phyloP scores from a whole-genome alignment of 2,329 filamentous ascomycete species.

The Gaeumannomyces tritici region DNA sequence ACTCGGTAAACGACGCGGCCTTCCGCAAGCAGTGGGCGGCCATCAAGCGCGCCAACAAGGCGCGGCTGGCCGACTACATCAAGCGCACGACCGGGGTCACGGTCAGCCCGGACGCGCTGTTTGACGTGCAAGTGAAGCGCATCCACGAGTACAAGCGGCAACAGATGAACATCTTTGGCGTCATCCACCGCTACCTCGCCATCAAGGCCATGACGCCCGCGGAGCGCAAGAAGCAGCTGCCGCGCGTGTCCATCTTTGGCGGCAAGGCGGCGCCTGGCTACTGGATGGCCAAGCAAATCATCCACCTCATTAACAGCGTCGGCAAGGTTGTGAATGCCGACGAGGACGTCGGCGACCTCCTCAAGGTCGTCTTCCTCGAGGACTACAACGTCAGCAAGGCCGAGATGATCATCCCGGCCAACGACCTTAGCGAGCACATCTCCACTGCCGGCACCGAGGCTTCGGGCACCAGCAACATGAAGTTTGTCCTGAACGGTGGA shows the following conservation, averaged over 20 bases:
- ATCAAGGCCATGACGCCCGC: constrained; percentile 80
- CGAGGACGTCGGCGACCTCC: constrained; percentile 77
- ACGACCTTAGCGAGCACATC: constrained; percentile 96
- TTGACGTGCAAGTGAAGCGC: constrained; percentile 96
- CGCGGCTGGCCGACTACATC: constrained; percentile 84
- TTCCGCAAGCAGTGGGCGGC: constrained; percentile 94
- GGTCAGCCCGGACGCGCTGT: constrained; percentile 81
- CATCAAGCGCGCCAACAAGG: constrained; percentile 96
- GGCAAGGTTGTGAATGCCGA: constrained; percentile 88
- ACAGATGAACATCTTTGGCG: constrained; percentile 97
- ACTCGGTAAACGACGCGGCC: constrained; percentile 71
- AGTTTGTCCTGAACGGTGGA: constrained; percentile 95
- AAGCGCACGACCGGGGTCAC: constrained; percentile 68
- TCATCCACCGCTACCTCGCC: constrained; percentile 85
- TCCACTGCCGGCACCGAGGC: constrained; percentile 94
- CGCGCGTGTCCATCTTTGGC: constrained; percentile 91
- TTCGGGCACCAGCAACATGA: constrained; percentile 95
- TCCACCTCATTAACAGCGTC: constrained; percentile 91
- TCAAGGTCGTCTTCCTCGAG: constrained; percentile 95
- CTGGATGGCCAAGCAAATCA: constrained; percentile 99
- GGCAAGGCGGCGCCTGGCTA: constrained; percentile 97
- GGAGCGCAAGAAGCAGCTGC: constrained; percentile 76
- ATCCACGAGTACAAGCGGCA: constrained; percentile 99
- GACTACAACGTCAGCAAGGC: constrained; percentile 99
- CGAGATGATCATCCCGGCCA: constrained; percentile 90